Base-by-base conservation (phyloP, 1,139 yeast species). In the Taphrina deformans region DNA sequence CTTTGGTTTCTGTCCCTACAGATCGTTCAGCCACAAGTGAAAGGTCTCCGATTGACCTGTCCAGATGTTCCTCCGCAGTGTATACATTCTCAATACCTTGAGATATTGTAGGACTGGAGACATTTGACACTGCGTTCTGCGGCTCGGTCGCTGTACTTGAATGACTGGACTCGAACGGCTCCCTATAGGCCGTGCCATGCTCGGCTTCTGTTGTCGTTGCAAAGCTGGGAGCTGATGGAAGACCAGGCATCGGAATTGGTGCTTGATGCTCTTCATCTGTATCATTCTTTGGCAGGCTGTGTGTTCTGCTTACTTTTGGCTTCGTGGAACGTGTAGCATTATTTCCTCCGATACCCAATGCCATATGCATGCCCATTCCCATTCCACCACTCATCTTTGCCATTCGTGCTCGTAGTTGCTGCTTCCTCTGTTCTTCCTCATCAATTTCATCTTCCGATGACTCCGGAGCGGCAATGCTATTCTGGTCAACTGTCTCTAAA, bases 301-400 rank as follows among this genome's bases (percentile, higher is more conserved):
- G 68, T 53, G 71, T 69, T 2, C 72, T 41, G 16, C 73, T 70
- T 1, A 78, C 70, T 1, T 79, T 72, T 3, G 72, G 70, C 73
- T 75, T 72, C 59, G 73, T 67, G n/a, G 48, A 14, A 10, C 33
- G 63, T 27, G 29, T 48, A 14, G 26, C 12, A 21, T 18, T 44
- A 23, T 21, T 12, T 6, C 58, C 48, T 14, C 58, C 58, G 69
- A 71, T 66, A n/a, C 75, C 75, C 52, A 71, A 75, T 51, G 73
- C 83, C 77, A 73, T 78, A 66, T 79, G 85, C 79, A 75, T 82
- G 3, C 63, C 63, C 88, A 88, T 87, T 65, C 95, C 95, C 74
- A 96, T 87, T 14, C 96, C 97, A 18, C 92, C 92, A 0, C 98
- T 89, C 27, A 95, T 83, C 72, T 88, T 90, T 21, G 99, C 99